Conservation (phyloP, 2,329 filamentous ascomycete species). For the Zopfia rhizophila region DNA sequence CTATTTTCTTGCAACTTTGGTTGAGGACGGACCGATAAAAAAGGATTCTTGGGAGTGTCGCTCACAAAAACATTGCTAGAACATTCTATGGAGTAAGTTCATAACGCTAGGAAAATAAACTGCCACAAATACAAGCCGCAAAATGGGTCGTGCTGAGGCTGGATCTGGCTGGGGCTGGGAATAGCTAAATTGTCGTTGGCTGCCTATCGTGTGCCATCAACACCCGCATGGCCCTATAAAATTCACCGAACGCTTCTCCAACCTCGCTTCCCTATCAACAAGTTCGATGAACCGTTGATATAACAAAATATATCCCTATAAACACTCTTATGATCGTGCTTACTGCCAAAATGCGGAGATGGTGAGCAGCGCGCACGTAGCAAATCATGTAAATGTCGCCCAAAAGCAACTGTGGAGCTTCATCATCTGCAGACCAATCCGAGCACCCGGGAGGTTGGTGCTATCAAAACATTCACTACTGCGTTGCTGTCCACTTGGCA, state of each 20-base stretch:
- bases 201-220: no score
- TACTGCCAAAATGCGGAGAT: no score
- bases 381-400: background rate
- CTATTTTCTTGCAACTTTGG: slow-evolving; percentile 42
- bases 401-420: background rate
- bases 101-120: slow-evolving; percentile 23
- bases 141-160: slow-evolving; percentile 24
- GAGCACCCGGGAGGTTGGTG: slow-evolving; percentile 35
- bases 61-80: slow-evolving; percentile 41
- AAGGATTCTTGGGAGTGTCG: slow-evolving; percentile 31
- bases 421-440: no score
- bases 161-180: slow-evolving; percentile 18
- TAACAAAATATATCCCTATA: no score
- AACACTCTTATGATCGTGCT: no score
- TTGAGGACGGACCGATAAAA: slow-evolving; percentile 39
- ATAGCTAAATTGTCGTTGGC: no score
- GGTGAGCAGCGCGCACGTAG: no score
- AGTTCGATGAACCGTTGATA: no score
- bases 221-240: no score
- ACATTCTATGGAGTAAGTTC: slow-evolving; percentile 40
- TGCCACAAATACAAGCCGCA: slow-evolving; percentile 31
- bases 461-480: slow-evolving; percentile 34
- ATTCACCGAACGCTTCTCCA: no score
- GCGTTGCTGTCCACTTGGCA: no score
- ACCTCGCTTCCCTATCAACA: no score